Evolutionary conservation across 352 stramenopile genomes (phyloP).

Genomic region (Phytophthora crassamura): DNA sequence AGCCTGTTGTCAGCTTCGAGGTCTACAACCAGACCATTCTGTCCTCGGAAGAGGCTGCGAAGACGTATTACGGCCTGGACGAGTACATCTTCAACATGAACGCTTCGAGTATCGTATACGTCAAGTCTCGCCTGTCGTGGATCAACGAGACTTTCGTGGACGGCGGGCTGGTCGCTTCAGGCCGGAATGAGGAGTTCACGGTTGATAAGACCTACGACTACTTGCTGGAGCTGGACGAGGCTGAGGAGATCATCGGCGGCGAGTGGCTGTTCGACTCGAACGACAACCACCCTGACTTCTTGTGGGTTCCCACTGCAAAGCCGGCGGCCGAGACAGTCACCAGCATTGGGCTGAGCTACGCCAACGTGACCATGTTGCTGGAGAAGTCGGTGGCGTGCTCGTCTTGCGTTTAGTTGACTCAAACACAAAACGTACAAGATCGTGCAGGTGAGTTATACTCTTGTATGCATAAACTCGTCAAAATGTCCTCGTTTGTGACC

Average conservation of each 20-base stretch:
- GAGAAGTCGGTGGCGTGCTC: conserved; percentile 11
- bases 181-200: conserved; percentile 12
- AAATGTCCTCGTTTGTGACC: no score
- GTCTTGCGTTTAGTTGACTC: no score
- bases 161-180: conserved; percentile 24
- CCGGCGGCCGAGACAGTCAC: conserved; percentile 25
- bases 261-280: conserved; percentile 34
- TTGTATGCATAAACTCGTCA: no score
- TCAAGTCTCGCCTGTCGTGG: conserved; percentile 38
- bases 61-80: conserved; percentile 28
- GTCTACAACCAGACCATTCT: conserved; percentile 33
- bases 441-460: no score
- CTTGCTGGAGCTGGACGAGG: conserved; percentile 30
- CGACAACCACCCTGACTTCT: conserved; percentile 34
- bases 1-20: conserved; percentile 47
- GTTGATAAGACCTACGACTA: conserved; percentile 28
- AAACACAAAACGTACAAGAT: no score
- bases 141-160: conserved; percentile 35
- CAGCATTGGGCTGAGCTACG: conserved; percentile 31
- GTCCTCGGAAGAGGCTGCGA: conserved; percentile 24
- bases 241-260: conserved; percentile 34
- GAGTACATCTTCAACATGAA: conserved; percentile 45
- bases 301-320: conserved; percentile 25
- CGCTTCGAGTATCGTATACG: conserved; percentile 36
- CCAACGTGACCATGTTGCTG: conserved; percentile 22